Conservation (phyloP, 2,329 filamentous ascomycete genomes). For the Diaporthe australafricana region DNA sequence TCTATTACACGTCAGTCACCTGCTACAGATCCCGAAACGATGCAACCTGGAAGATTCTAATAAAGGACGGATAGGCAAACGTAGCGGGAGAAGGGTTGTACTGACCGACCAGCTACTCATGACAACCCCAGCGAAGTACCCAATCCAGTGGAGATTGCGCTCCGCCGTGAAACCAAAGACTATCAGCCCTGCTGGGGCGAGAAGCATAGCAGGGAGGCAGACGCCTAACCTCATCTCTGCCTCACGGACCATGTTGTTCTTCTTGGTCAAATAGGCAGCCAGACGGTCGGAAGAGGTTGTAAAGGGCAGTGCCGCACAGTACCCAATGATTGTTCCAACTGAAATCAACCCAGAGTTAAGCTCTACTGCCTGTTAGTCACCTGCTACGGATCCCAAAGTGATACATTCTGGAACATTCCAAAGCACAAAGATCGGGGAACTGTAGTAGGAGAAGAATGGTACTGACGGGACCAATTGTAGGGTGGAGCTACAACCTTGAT, state of each 20-base stretch:
- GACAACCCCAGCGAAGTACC: slow-evolving; percentile 62
- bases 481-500: slow-evolving; percentile 56
- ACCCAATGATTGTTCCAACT: slow-evolving; percentile 52
- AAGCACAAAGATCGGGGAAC: too few relatives aligned
- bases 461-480: slow-evolving; percentile 59
- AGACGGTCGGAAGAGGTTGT: slow-evolving; percentile 55
- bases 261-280: slow-evolving; percentile 55
- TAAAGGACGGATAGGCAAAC: too few relatives aligned
- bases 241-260: slow-evolving; percentile 59
- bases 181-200: slow-evolving; percentile 55
- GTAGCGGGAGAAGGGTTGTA: too few relatives aligned
- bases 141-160: slow-evolving; percentile 55
- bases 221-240: slow-evolving; percentile 59
- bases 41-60: too few relatives aligned
- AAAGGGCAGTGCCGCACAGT: slow-evolving; percentile 56
- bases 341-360: slow-evolving; percentile 58
- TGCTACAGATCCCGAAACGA: too few relatives aligned
- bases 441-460: too few relatives aligned
- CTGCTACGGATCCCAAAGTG: too few relatives aligned
- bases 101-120: slow-evolving; percentile 60
- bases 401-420: too few relatives aligned
- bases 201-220: slow-evolving; percentile 51
- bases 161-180: slow-evolving; percentile 55
- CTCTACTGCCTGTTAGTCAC: too few relatives aligned
- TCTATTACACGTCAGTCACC: too few relatives aligned